Conservation (phyloP, 2,329 filamentous ascomycete genomes). For the Aspergillus ochraceus region DNA sequence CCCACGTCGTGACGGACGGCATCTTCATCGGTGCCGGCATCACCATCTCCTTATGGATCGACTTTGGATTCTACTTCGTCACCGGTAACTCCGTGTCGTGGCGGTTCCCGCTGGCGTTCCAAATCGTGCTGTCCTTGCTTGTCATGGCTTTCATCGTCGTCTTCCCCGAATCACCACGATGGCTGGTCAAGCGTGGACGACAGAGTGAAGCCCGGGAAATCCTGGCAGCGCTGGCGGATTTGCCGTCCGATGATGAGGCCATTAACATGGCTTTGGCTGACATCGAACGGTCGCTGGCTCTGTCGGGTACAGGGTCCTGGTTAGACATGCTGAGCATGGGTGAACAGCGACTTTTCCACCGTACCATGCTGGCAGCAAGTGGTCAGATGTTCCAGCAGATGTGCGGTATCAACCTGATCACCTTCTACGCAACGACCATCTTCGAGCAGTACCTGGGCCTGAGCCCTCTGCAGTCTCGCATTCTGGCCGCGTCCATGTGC, state of each 20-base stretch:
- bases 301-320: slow-evolving; percentile 35
- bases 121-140: slow-evolving; percentile 34
- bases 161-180: slow-evolving; percentile 44
- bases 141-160: slow-evolving; percentile 35
- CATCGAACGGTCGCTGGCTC: slow-evolving; percentile 42
- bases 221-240: slow-evolving; percentile 42
- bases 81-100: slow-evolving; percentile 41
- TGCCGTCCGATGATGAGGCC: slow-evolving; percentile 40
- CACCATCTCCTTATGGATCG: slow-evolving; percentile 50
- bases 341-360: slow-evolving; percentile 36
- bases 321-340: slow-evolving; percentile 41
- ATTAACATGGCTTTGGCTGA: slow-evolving; percentile 41
- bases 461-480: slow-evolving; percentile 22
- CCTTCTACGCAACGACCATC: slow-evolving; percentile 35
- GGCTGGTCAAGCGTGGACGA: slow-evolving; percentile 47
- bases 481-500: slow-evolving; percentile 31
- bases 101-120: slow-evolving; percentile 45
- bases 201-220: slow-evolving; percentile 36
- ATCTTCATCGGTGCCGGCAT: slow-evolving; percentile 50
- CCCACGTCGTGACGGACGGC: slow-evolving; percentile 52
- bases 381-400: slow-evolving; percentile 40
- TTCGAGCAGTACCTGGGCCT: slow-evolving; percentile 39
- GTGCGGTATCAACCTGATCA: slow-evolving; percentile 39
- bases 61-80: slow-evolving; percentile 46
- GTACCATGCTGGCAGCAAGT: slow-evolving; percentile 32